These are phyloP conservation scores for Litsea cubeba DNA, from an alignment of 164 flowering plant species.

Conservation along the genomic window DNA sequence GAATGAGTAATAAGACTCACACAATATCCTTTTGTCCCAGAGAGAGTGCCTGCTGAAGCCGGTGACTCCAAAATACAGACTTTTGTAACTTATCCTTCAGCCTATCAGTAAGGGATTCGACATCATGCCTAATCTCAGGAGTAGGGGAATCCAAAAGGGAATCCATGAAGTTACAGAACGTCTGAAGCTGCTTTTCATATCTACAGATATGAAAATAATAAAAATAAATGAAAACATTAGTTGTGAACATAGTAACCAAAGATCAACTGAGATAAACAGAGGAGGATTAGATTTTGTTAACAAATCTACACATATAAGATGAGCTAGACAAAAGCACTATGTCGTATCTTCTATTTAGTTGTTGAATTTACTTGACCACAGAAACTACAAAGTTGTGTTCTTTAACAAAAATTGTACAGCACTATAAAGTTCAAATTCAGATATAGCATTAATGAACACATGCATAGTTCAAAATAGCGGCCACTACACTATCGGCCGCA, in stretches of 20 bases:
- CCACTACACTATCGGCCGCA: too few relatives aligned
- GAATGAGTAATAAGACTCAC: conserved; percentile 35
- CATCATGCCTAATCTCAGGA: conserved; percentile 58
- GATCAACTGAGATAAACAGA: background rate
- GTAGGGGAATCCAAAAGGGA: conserved; percentile 79
- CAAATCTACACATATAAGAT: background rate
- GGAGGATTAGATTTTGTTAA: background rate
- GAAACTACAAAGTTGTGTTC: background rate
- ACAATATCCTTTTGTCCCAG: conserved; percentile 79
- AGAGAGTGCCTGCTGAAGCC: conserved; percentile 42
- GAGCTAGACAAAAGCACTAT: background rate
- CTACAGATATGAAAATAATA: conserved; percentile 29
- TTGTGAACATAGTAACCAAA: background rate
- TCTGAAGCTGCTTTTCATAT: conserved; percentile 74
- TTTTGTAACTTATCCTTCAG: conserved; percentile 51
- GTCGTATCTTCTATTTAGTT: background rate
- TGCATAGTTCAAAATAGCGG: too few relatives aligned
- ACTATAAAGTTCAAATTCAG: too few relatives aligned
- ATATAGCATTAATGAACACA: background rate
- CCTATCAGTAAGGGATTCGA: conserved; percentile 37
- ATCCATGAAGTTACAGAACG: conserved; percentile 79
- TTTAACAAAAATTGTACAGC: too few relatives aligned
- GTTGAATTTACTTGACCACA: background rate
- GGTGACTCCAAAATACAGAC: conserved; percentile 71
- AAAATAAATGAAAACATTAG: background rate